Evolutionary conservation across 371 early-diverging fungal genomes (phyloP), one percentile per base, ranked within the genome.

Genomic region (Mortierella sp.): DNA sequence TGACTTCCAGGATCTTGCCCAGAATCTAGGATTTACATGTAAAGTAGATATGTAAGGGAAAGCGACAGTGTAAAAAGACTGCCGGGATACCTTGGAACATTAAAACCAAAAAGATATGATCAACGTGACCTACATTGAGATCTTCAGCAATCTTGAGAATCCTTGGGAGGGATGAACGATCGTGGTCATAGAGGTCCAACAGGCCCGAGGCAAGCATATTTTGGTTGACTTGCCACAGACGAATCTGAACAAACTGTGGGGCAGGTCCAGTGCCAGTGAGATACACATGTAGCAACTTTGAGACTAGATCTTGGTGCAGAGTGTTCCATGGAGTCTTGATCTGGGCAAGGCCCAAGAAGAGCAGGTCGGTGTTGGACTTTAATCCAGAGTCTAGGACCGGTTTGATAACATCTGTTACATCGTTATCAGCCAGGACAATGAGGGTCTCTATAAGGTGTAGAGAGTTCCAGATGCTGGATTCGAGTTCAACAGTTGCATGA

Each of bases 81-180:
- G 11, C n/a, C 45, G 47, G 2, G 23, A 4, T 25, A 9, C 15
- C 5, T 51, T 15, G 4, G 26, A 21, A 9, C 9, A 37, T 37
- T 37, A 37, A 26, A 48, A 19, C 3, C 7, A 46, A 57, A 26
- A 37, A 19, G 29, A 7, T n/a, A 29, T 18, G 9, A 7, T 23
- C 2, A 62, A 23, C 23, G 15, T 21, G 48, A 59, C 29, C 59
- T 86, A 92, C 93, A 86, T 92, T 93, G 61, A 95, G 80, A 57
- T 95, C 96, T 64, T 95, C 95, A 4, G 91, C 87, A 59, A 95
- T 87, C 70, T 94, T 95, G 55, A 96, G 75, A 26, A 95, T 91
- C 16, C 95, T 88, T 5, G 92, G 85, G 3, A 97, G 74, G 1
- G 87, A 81, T 1, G 91, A 84, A 18, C 91, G 88, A 66, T 95